These are phyloP conservation scores for Jamesozyma hellenica DNA, from an alignment of 805 yeast genomes.

Conservation along the genomic window DNA sequence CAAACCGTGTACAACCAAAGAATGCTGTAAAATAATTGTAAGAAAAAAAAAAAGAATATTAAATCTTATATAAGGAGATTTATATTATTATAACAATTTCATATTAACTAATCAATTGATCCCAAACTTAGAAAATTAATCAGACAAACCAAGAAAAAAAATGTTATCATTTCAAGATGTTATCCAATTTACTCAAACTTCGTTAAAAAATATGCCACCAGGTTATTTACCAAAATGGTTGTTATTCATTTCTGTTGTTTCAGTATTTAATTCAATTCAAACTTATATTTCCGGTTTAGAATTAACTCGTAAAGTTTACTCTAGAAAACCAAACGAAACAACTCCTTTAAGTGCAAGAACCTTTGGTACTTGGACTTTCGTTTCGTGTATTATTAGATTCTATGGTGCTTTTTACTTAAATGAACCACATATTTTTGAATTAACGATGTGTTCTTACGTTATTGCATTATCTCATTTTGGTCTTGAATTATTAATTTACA, in stretches of 20 bases:
- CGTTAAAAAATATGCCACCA: conserved; percentile 27
- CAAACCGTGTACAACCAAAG: no score
- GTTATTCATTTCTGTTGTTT: conserved; percentile 75
- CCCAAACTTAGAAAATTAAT: no score
- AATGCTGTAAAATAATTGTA: no score
- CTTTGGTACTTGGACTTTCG: conserved; percentile 95
- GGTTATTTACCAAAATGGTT: conserved; percentile 72
- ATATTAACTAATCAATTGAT: no score
- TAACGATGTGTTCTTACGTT: conserved; percentile 69
- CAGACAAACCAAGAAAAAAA: no score
- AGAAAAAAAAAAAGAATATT: no score
- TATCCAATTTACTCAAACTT: conserved; percentile 23
- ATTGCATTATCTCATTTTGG: conserved; percentile 81
- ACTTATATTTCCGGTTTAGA: conserved; percentile 66
- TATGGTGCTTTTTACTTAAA: conserved; percentile 75
- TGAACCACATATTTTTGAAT: conserved; percentile 61
- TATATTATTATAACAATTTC: no score
- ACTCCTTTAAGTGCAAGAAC: conserved; percentile 80
- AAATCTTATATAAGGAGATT: no score
- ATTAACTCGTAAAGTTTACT: conserved; percentile 75
- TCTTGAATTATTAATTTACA: conserved; percentile 69
- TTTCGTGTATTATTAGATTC: conserved; percentile 73
- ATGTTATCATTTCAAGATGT: conserved; percentile 29
- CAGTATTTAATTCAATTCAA: conserved; percentile 82
- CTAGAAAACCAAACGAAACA: conserved; percentile 48